These are phyloP conservation scores for Danielia oregonensis DNA, from an alignment of 805 yeast genomes.

Conservation along the genomic window DNA sequence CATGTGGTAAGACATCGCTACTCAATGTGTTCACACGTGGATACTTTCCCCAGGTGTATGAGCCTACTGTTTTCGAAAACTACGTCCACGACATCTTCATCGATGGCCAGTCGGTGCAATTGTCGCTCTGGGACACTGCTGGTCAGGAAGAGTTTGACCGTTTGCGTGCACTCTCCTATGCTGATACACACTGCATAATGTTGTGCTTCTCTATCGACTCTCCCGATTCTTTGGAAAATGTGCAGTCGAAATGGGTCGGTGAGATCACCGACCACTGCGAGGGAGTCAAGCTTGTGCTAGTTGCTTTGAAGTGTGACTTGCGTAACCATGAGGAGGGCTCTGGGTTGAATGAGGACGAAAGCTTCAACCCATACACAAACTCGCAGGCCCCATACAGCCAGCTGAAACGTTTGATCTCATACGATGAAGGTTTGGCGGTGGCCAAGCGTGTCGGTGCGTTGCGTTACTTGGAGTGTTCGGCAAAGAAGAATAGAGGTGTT, in stretches of 20 bases:
- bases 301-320: slow-evolving; percentile 91
- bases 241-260: slow-evolving; percentile 94
- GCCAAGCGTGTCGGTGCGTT: slow-evolving; percentile 93
- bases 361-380: slow-evolving; percentile 29
- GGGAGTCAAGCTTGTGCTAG: slow-evolving; percentile 89
- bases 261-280: slow-evolving; percentile 97
- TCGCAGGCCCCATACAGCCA: slow-evolving; percentile 33
- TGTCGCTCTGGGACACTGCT: slow-evolving; percentile 97
- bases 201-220: slow-evolving; percentile 94
- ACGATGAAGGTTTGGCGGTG: slow-evolving; percentile 90
- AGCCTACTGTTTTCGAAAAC: slow-evolving; percentile 96
- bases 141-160: slow-evolving; percentile 99
- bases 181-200: slow-evolving; percentile 96
- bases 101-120: slow-evolving; percentile 87
- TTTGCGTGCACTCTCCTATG: slow-evolving; percentile 84
- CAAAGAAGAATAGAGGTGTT: slow-evolving; percentile 95
- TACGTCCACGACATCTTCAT: slow-evolving; percentile 96
- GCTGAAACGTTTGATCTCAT: slow-evolving; percentile 61
- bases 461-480: slow-evolving; percentile 93
- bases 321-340: slow-evolving; percentile 55
- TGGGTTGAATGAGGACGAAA: slow-evolving; percentile 25
- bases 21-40: slow-evolving; percentile 95
- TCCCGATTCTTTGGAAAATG: slow-evolving; percentile 90
- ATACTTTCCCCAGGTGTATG: slow-evolving; percentile 96
- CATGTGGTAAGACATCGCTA: slow-evolving; percentile 95